Conservation (phyloP, 306 rosid species). For the Spatholobus suberectus region DNA sequence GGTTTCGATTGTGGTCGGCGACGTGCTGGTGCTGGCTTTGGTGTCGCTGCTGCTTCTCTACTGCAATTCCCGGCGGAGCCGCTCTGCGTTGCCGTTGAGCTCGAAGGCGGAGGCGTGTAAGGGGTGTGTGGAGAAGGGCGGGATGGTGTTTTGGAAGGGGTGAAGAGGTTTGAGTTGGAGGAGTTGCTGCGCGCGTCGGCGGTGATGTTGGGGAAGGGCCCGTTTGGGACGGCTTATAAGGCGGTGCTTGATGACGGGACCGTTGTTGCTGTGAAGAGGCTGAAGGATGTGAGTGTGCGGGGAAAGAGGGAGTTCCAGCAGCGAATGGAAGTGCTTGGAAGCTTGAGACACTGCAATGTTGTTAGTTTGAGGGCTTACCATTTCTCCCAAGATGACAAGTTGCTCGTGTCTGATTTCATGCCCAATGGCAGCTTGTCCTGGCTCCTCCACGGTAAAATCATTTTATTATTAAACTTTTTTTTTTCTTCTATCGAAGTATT, state of each 20-base stretch:
- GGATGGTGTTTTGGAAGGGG: conserved; percentile 89
- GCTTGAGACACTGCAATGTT: conserved; percentile 58
- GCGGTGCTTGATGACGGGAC: conserved; percentile 86
- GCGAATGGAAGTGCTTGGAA: conserved; percentile 75
- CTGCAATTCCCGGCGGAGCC: conserved; percentile 71
- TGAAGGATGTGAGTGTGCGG: conserved; percentile 71
- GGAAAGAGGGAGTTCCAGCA: conserved; percentile 82
- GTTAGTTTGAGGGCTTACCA: conserved; percentile 78
- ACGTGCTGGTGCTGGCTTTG: conserved; percentile 55
- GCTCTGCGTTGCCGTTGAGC: conserved; percentile 20
- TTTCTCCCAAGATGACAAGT: conserved; percentile 78
- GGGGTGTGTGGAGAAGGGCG: conserved; percentile 61
- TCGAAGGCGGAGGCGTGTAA: conserved; percentile 64
- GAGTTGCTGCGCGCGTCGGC: conserved; percentile 87
- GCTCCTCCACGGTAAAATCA: conserved; percentile 80
- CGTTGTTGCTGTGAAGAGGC: conserved; percentile 86
- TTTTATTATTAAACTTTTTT: neutral
- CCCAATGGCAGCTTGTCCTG: conserved; percentile 83
- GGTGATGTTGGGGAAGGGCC: conserved; percentile 92
- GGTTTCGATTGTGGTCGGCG: conserved; percentile 69
- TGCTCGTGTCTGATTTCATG: conserved; percentile 85
- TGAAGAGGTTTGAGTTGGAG: conserved; percentile 75
- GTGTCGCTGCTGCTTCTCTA: conserved; percentile 73
- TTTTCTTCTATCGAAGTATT: no score
- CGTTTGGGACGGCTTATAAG: conserved; percentile 84